phyloP scores from a whole-genome alignment of 2,329 filamentous ascomycete species.

The Nigrograna mackinnonii region DNA sequence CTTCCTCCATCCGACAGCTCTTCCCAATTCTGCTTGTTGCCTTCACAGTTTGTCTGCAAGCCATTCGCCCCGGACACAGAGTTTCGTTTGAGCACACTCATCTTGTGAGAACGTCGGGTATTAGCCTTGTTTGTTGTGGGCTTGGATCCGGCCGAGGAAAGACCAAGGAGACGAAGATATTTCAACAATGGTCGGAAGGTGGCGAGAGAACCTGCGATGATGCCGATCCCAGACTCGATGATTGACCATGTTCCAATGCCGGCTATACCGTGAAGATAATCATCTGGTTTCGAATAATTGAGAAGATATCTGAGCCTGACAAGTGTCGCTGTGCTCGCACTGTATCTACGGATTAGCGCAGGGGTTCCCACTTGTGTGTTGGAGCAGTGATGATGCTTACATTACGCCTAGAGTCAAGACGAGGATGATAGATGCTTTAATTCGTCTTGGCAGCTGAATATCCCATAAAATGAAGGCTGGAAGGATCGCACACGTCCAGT shows the following conservation, averaged over 20 bases:
- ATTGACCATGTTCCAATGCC: slow-evolving; percentile 48
- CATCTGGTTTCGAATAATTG: slow-evolving; percentile 35
- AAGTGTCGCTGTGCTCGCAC: slow-evolving; percentile 37
- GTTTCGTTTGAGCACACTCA: too few species aligned
- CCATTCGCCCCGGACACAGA: too few species aligned
- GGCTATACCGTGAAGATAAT: slow-evolving; percentile 43
- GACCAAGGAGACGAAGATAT: too few species aligned
- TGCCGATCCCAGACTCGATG: slow-evolving; percentile 48
- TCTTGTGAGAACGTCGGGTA: too few species aligned
- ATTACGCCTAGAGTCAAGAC: neutral
- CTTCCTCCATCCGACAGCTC: too few species aligned
- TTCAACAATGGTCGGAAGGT: slow-evolving; percentile 49
- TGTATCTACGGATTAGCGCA: slow-evolving; percentile 8
- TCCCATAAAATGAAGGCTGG: slow-evolving; percentile 23
- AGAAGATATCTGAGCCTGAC: slow-evolving; percentile 47
- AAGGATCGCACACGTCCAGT: slow-evolving; percentile 34
- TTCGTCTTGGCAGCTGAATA: slow-evolving; percentile 16
- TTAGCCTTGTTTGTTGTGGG: too few species aligned
- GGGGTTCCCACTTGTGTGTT: neutral
- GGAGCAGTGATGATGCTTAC: neutral
- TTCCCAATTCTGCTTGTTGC: too few species aligned
- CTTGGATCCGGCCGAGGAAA: too few species aligned
- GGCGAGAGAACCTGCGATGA: slow-evolving; percentile 48
- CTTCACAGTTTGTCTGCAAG: too few species aligned
- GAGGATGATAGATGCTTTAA: neutral